Evolutionary conservation across 345 rosid species (phyloP).

Genomic region (Iberis pinnata): DNA sequence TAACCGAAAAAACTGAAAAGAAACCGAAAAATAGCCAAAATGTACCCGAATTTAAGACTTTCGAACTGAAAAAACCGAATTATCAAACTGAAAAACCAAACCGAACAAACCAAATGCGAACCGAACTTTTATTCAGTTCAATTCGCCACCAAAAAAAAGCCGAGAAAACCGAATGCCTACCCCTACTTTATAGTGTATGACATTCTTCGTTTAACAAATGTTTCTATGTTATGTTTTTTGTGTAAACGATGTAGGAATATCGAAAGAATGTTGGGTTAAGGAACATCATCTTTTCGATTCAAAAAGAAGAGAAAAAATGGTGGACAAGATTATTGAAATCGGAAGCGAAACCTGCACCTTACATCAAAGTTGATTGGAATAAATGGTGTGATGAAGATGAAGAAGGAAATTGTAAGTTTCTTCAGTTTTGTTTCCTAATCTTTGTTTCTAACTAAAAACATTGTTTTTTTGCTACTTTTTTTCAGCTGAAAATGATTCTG

Average conservation of each 20-base stretch:
- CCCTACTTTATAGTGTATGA: no score
- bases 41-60: no score
- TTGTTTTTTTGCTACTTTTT: not conserved
- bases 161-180: no score
- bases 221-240: not conserved
- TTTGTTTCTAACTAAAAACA: not conserved
- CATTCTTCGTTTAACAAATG: not conserved
- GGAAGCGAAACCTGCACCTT: slow-evolving; percentile 93
- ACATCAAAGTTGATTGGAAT: slow-evolving; percentile 97
- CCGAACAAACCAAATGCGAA: no score
- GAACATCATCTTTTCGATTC: slow-evolving; percentile 70
- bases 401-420: slow-evolving; percentile 58
- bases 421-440: no score
- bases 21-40: no score
- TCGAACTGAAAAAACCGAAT: no score
- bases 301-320: slow-evolving; percentile 86
- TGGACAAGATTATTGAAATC: slow-evolving; percentile 81
- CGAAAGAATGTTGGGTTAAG: slow-evolving; percentile 74
- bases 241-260: slow-evolving; percentile 58
- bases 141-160: no score
- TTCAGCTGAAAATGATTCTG: slow-evolving; percentile 65
- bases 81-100: no score
- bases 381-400: slow-evolving; percentile 99
- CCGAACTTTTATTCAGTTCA: no score
- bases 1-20: no score